A percentile compares a stretch with the other conserved stretches of the same genome.
Conservation (phyloP, 441 rosid species). For the Melastoma candidum region DNA sequence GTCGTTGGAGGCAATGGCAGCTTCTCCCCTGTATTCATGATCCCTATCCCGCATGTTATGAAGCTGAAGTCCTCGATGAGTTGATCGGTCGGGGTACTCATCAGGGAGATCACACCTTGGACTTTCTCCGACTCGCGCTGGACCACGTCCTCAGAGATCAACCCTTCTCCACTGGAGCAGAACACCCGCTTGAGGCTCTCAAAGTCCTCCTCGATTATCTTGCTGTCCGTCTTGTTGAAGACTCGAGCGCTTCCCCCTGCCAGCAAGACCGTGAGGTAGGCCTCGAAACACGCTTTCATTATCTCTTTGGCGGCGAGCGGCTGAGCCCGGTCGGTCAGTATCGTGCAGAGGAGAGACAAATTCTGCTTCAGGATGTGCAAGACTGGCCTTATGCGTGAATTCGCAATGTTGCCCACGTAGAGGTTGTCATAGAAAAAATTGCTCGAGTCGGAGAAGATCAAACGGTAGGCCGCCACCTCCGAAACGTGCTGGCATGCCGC, state of each 20-base stretch:
- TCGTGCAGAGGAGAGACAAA: conserved; percentile 49
- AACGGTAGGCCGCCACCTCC: conserved; percentile 83
- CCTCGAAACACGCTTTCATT: conserved; percentile 71
- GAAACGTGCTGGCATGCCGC: conserved; percentile 69
- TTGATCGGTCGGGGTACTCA: conserved; percentile 71
- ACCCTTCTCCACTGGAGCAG: conserved; percentile 73
- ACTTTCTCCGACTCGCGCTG: conserved; percentile 63
- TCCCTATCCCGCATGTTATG: conserved; percentile 45
- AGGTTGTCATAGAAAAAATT: conserved; percentile 60
- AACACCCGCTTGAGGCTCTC: conserved; percentile 54
- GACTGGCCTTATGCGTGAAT: conserved; percentile 54
- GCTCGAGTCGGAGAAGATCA: conserved; percentile 72
- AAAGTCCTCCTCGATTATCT: conserved; percentile 58
- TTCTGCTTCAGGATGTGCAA: conserved; percentile 60
- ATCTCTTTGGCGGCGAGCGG: conserved; percentile 68
- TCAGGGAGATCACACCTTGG: conserved; percentile 62
- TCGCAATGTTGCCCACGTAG: conserved; percentile 49
- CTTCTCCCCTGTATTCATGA: conserved; percentile 43
- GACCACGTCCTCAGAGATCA: conserved; percentile 56
- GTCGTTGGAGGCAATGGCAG: conserved; percentile 86
- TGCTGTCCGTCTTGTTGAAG: conserved; percentile 46
- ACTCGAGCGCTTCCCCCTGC: conserved; percentile 65
- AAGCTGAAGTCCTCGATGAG: conserved; percentile 75
- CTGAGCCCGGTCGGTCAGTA: conserved; percentile 67
- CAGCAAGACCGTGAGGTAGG: conserved; percentile 63